phyloP scores from a whole-genome alignment of 2,329 filamentous ascomycete genomes.

The Tolypocladium cylindrosporum region DNA sequence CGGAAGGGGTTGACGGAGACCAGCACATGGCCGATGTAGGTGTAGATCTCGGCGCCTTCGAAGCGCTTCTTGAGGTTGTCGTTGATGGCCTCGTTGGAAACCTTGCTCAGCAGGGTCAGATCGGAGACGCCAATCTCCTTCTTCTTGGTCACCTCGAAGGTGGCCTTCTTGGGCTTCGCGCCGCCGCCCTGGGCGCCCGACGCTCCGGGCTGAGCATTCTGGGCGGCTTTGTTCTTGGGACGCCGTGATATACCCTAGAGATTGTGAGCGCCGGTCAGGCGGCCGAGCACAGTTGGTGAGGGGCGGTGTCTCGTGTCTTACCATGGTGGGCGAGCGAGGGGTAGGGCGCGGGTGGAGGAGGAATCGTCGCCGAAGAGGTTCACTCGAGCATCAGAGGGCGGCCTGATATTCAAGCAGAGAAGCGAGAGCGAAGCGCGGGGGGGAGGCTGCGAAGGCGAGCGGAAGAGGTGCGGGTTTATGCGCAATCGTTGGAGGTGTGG shows the following conservation, averaged over 20 bases:
- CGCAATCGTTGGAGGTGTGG: background rate
- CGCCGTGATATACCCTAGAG: constrained; percentile 28
- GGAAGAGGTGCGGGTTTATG: background rate
- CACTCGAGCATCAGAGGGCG: constrained; percentile 15
- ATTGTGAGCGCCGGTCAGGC: background rate
- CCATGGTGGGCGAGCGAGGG: constrained; percentile 17
- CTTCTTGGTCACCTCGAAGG: constrained; percentile 94
- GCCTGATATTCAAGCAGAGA: constrained; percentile 1
- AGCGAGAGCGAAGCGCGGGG: background rate
- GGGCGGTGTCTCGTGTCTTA: constrained; percentile 13
- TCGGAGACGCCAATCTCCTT: constrained; percentile 98
- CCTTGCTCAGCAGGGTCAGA: constrained; percentile 93
- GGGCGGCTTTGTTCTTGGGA: constrained; percentile 28
- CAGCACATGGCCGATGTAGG: constrained; percentile 98
- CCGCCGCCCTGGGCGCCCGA: constrained; percentile 23
- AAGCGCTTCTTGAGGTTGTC: constrained; percentile 98
- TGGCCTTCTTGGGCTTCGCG: constrained; percentile 83
- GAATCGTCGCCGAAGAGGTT: constrained; percentile 6
- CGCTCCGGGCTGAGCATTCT: constrained; percentile 27
- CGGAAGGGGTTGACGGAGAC: constrained; percentile 98
- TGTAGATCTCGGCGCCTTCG: constrained; percentile 96
- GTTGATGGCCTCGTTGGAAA: constrained; percentile 98
- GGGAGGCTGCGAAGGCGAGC: background rate
- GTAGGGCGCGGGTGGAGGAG: background rate
- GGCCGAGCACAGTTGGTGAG: constrained; percentile 1